Evolutionary conservation across 1,139 yeast genomes (phyloP), one percentile per base, ranked within the genome.

Genomic region (Kluyveromyces sp.): DNA sequence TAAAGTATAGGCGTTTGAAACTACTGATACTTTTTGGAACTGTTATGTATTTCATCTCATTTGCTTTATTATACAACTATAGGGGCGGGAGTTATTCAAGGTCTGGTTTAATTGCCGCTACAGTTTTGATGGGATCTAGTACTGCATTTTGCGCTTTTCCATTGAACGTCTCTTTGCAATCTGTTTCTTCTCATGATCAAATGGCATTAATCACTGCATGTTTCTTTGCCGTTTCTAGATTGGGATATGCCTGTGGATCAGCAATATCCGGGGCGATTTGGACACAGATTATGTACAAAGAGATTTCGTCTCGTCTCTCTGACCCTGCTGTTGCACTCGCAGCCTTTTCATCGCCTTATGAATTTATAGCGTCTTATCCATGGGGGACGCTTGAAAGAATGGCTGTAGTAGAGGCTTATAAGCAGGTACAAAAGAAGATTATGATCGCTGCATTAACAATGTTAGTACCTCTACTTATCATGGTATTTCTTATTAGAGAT

Each of bases 111-210:
- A 78, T 82, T 60, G 88, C 84, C 26, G 75, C 80, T 27, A 70
- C 77, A 52, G 75, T 81, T 58, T 64, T 80, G 32, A 67, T 80
- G 65, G 89, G 89, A 60, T 70, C 82, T 48, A 88, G 86, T 52
- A 83, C 85, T 41, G 84, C 85, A 10, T 72, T 81, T 65, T 79
- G 79, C 67, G 77, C 85, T 25, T 81, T 79, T 58, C 75, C 83
- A 32, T 72, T 79, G 15, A 83, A 78, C 56, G 81, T 79, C 4
- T 75, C 83, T 25, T 73, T 81, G 51, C 79, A 78, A 53, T 64
- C 84, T 2, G 71, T 74, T 49, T 76, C 83, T 34, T 73, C 74
- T 50, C 83, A 78, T 59, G 80, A 78, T 58, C 68, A 77, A 63
- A 75, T 79, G 78, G 81, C 83, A 15, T 67, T 75, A 39, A 74